Conservation (phyloP, 805 yeast genomes). For the Diddensiella caesifluorescens region DNA sequence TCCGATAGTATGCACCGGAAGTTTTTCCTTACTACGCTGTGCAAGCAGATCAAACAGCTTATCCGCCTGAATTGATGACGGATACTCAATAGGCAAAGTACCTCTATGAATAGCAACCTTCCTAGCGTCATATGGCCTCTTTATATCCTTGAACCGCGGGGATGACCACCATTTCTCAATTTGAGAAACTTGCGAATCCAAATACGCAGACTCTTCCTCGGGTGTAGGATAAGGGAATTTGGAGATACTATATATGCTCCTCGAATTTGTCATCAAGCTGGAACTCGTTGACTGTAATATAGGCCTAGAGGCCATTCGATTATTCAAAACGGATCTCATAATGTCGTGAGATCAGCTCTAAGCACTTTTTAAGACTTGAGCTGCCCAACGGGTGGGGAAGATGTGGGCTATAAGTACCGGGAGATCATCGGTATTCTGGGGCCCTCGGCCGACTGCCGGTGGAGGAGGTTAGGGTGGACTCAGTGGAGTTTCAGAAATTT, state of each 20-base stretch:
- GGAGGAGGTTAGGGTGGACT: too few species aligned
- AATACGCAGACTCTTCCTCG: conserved; percentile 29
- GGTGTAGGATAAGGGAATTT: conserved; percentile 35
- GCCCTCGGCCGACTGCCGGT: too few species aligned
- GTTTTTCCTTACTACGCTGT: conserved; percentile 36
- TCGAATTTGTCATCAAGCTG: too few species aligned
- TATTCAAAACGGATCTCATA: too few species aligned
- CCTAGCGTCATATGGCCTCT: conserved; percentile 48
- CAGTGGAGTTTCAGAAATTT: neutral
- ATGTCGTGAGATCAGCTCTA: too few species aligned
- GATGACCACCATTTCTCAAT: conserved; percentile 48
- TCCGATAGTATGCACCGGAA: conserved; percentile 55
- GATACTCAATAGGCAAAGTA: conserved; percentile 36
- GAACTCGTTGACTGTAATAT: too few species aligned
- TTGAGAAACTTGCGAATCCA: conserved; percentile 33
- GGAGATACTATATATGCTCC: conserved; percentile 28
- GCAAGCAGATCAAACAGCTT: conserved; percentile 45
- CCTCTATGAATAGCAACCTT: conserved; percentile 53
- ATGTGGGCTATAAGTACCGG: too few species aligned
- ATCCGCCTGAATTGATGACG: conserved; percentile 50
- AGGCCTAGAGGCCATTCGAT: too few species aligned
- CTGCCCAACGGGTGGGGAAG: too few species aligned
- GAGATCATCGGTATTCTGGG: too few species aligned
- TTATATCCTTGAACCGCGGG: conserved; percentile 43
- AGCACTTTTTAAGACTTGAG: too few species aligned